Evolutionary conservation across 2,329 filamentous ascomycete genomes (phyloP).

Genomic region (Fusarium stilboides): DNA sequence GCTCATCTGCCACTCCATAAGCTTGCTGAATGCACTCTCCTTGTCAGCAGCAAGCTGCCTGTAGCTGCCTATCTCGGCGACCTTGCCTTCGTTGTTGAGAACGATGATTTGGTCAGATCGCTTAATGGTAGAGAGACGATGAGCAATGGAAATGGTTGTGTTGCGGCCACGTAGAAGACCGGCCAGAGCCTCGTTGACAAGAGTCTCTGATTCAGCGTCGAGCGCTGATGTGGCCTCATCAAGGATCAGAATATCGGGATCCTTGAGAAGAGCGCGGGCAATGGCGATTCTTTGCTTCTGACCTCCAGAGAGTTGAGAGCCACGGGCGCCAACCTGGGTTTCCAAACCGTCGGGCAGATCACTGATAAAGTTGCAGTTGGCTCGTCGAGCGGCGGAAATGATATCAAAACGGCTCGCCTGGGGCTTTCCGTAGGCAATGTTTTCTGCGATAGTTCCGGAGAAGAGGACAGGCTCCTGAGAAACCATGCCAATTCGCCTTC

Average conservation of each 20-base stretch:
- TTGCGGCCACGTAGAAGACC: constrained; percentile 87
- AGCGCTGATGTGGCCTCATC: constrained; percentile 97
- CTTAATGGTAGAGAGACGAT: constrained; percentile 96
- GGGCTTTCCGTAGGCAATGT: constrained; percentile 92
- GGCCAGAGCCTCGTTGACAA: constrained; percentile 91
- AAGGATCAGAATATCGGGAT: constrained; percentile 96
- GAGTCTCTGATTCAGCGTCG: constrained; percentile 95
- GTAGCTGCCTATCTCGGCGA: constrained; percentile 93
- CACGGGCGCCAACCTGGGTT: constrained; percentile 91
- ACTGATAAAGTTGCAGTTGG: constrained; percentile 96
- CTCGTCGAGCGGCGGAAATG: constrained; percentile 86
- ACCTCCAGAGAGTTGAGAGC: constrained; percentile 93
- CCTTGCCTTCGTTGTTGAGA: constrained; percentile 85
- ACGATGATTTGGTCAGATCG: constrained; percentile 95
- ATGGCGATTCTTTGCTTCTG: constrained; percentile 99
- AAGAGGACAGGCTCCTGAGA: constrained; percentile 96
- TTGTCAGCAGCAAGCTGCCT: constrained; percentile 79
- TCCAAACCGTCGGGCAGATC: constrained; percentile 97
- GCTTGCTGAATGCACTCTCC: constrained; percentile 88
- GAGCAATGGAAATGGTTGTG: constrained; percentile 97
- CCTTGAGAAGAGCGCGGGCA: constrained; percentile 91
- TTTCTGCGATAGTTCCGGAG: constrained; percentile 86
- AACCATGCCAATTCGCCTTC: constrained; percentile 94
- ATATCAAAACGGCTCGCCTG: constrained; percentile 85
- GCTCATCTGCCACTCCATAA: constrained; percentile 99